Evolutionary conservation across 371 early-diverging fungal species (phyloP), one percentile per base, ranked within the genome.

Genomic region (Apophysomyces ossiformis): DNA sequence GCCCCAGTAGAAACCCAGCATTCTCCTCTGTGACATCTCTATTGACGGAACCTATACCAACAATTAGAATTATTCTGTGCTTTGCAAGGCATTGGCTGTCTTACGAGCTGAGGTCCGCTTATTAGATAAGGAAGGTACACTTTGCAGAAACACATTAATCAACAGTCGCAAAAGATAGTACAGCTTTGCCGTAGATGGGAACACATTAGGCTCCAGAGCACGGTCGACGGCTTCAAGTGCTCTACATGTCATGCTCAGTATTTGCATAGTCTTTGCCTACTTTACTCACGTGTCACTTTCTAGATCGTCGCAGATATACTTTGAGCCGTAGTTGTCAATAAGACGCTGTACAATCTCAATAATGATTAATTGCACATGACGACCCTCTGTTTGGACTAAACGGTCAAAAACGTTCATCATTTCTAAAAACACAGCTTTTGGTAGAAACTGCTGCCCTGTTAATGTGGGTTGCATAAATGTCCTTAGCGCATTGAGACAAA

Each of bases 391-490:
- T 61, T 83, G 84, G 15, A 83, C 74, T n/a, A 83, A 69, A 1
- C 89, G 76, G 63, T 90, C 90, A 70, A 90, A 85, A 1, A 90
- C 84, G 39, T 79, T 81, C 70, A 89, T 74, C 15, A 90, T 56
- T 44, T 92, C 92, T 41, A 85, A 64, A 63, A 86, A 90, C 7
- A 90, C 70, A 1, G 81, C 77, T 70, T 89, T 77, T 11, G 79
- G 73, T 8, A 84, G 61, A 66, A 84, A 81, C 11, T 71, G 56
- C 15, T 69, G 61, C 6, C 83, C 82, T 13, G 81, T 77, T 44
- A 81, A 65, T 13, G 78, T 74, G 0, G 80, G 76, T 2, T 77
- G 77, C 12, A 85, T 58, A 63, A 82, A 78, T 7, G 85, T 80
- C 13, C 67, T 72, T 7, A 85, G 64, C 0, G 82, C 73, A 9